Percentiles rank a stretch among this genome's conserved stretches.
These are phyloP conservation scores for Sonneratia caseolaris DNA, from an alignment of 345 rosid species.

Conservation along the genomic window DNA sequence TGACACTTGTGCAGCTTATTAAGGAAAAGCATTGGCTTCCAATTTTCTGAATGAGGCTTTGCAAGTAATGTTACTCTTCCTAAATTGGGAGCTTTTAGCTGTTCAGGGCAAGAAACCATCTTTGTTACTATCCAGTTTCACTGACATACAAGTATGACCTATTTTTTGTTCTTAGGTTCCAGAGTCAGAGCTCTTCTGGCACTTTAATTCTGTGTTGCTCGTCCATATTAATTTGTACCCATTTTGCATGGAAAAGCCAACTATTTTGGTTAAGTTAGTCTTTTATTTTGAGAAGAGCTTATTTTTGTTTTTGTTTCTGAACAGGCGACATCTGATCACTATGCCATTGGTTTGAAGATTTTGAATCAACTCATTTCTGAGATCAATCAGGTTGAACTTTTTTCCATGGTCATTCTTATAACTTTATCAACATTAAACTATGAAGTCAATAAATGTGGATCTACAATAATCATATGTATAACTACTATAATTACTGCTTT, in stretches of 20 bases:
- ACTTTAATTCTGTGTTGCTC: background rate
- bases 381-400: slow-evolving; percentile 84
- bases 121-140: too few relatives aligned
- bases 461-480: background rate
- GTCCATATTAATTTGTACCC: background rate
- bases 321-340: slow-evolving; percentile 82
- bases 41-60: too few relatives aligned
- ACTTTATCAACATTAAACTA: background rate
- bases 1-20: too few relatives aligned
- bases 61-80: too few relatives aligned
- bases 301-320: background rate
- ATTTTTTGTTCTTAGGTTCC: too few relatives aligned
- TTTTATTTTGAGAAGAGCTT: background rate
- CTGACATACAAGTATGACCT: too few relatives aligned
- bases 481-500: background rate
- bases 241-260: background rate
- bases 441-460: background rate
- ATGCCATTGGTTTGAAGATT: slow-evolving; percentile 89
- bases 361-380: slow-evolving; percentile 93
- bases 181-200: too few relatives aligned
- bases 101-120: too few relatives aligned
- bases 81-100: too few relatives aligned
- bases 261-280: background rate
- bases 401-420: background rate
- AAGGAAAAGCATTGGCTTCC: too few relatives aligned